Percentiles rank a stretch among this genome's conserved stretches.
phyloP scores from a whole-genome alignment of 768 basidiomycete genomes.

The Mycena leptocephala region DNA sequence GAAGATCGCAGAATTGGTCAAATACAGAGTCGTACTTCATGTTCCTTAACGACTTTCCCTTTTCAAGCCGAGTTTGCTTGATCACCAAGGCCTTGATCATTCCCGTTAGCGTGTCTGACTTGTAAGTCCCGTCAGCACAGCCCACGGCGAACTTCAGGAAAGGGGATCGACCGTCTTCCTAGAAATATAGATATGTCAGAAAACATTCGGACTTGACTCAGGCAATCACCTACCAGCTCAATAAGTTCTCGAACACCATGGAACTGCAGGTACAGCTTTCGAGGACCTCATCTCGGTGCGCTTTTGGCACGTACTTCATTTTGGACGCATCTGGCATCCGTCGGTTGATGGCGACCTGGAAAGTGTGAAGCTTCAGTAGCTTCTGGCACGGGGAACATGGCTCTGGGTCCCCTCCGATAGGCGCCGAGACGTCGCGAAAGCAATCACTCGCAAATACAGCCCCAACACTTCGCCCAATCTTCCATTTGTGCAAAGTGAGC shows the following conservation, averaged over 20 bases:
- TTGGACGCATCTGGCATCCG: slow-evolving; percentile 24
- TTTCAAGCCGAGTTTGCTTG: slow-evolving; percentile 25
- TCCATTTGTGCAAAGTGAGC: background rate
- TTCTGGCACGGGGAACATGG: too few relatives aligned
- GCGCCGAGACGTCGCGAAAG: background rate
- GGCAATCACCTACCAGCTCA: slow-evolving; percentile 30
- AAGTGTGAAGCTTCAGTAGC: slow-evolving; percentile 23
- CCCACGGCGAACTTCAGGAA: slow-evolving; percentile 41
- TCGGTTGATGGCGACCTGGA: slow-evolving; percentile 26
- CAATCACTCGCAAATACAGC: background rate
- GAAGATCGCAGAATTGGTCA: slow-evolving; percentile 31
- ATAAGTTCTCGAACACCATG: slow-evolving; percentile 34
- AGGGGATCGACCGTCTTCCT: slow-evolving; percentile 37
- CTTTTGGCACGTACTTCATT: slow-evolving; percentile 35
- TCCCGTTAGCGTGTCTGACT: slow-evolving; percentile 32
- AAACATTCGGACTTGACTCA: too few relatives aligned
- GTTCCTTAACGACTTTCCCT: slow-evolving; percentile 34
- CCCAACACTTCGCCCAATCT: background rate
- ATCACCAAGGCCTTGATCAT: slow-evolving; percentile 35
- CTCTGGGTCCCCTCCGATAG: background rate
- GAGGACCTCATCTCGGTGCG: slow-evolving; percentile 25
- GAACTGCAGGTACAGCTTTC: slow-evolving; percentile 30
- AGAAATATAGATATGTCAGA: background rate
- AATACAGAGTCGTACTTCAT: slow-evolving; percentile 34
- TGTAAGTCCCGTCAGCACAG: slow-evolving; percentile 33